Base-by-base conservation (phyloP, 176 grass and related monocot genomes). In the Aegilops longissima region DNA sequence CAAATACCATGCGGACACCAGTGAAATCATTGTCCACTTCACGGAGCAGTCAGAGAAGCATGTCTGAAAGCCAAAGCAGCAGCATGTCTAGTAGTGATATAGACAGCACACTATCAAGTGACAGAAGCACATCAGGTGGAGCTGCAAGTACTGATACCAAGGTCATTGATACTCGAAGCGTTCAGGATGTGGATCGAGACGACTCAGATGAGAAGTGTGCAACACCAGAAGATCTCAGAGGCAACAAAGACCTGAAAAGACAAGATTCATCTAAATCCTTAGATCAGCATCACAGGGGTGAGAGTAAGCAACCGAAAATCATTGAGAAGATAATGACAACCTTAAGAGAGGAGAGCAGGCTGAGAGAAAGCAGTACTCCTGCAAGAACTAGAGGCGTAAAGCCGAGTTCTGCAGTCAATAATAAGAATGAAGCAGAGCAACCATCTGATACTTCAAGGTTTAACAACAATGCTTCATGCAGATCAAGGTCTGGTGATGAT, bases 1-100 rank as follows among this genome's bases (percentile, higher is more conserved):
- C 78, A 30, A 90, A 79, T 72, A 66, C 84, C 67, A 80, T 64
- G 29, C 80, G 73, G 65, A 66, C 79, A 45, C 90, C 81, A 79
- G 91, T 87, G 59, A 95, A 93, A 92, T 35, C 73, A 78, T 88
- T 84, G 27, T 70, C 74, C 36, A 59, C 82, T 76, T 89, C 88
- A 47, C 82, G 63, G 27, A 54, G 36, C 63, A 85, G 79, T 77
- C 89, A 90, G 51, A 89, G 79, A 72, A 94, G 89, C 73, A 93
- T 94, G 89, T 93, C 90, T 61, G 92, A 92, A 68, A 99, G 92
- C 69, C 94, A 94, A 96, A 91, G 84, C 62, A 90, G 94, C 77
- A 99, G 90, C 70, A 86, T 93, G 73, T 98, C 90, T 84, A 88
- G 94, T 76, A 96, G 90, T 84, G 92, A 99, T 62, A 91, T 91